These are phyloP conservation scores for Purshia tridentata DNA, from an alignment of 306 rosid genomes.

Conservation along the genomic window DNA sequence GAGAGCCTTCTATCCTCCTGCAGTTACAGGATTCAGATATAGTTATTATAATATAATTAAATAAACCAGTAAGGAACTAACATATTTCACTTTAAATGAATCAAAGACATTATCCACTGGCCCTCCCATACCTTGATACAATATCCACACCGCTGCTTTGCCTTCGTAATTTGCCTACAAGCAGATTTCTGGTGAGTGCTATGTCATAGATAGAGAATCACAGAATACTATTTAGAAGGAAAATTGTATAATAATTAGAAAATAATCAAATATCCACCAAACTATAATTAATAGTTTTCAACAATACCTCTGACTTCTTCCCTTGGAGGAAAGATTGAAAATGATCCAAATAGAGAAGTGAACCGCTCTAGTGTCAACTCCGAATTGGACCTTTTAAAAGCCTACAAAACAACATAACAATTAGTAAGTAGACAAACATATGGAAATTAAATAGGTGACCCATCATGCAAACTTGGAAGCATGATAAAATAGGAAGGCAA, in stretches of 20 bases:
- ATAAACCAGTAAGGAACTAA: not conserved
- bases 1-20: slow-evolving; percentile 59
- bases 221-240: not conserved
- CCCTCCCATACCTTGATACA: slow-evolving; percentile 50
- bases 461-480: not conserved
- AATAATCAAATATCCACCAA: not conserved
- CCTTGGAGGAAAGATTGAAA: slow-evolving; percentile 64
- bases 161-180: slow-evolving; percentile 60
- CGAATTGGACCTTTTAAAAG: slow-evolving; percentile 79
- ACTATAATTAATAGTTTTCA: not conserved
- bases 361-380: slow-evolving; percentile 74
- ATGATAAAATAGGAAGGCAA: not conserved
- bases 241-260: not conserved
- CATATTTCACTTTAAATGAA: not conserved
- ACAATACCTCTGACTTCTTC: slow-evolving; percentile 70
- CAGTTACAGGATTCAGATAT: slow-evolving; percentile 13
- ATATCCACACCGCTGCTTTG: slow-evolving; percentile 73
- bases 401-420: slow-evolving; percentile 39
- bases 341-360: slow-evolving; percentile 79
- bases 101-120: not conserved
- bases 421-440: slow-evolving; percentile 9
- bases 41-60: slow-evolving; percentile 10
- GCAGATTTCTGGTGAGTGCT: slow-evolving; percentile 28
- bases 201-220: slow-evolving; percentile 4
- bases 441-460: not conserved